These are phyloP conservation scores for Fusarium liriodendri DNA, from an alignment of 2,329 filamentous ascomycete genomes.

Conservation along the genomic window DNA sequence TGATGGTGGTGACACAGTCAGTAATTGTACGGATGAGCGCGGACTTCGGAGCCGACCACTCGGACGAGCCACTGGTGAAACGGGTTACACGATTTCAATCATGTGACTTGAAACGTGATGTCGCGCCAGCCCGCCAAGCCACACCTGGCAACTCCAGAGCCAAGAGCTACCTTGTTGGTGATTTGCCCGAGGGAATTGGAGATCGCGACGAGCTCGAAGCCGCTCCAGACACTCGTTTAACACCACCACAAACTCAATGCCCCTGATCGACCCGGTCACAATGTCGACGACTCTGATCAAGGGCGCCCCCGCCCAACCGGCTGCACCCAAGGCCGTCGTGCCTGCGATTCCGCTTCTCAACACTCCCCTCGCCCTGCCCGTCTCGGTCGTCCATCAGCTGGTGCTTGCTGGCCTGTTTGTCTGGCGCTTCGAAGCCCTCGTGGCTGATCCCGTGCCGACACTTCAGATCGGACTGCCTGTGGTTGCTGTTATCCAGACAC, in stretches of 20 bases:
- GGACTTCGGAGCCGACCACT: conserved; percentile 27
- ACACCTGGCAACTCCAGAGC: conserved; percentile 31
- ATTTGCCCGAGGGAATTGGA: conserved; percentile 10
- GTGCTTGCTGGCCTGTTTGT: conserved; percentile 74
- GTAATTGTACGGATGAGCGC: conserved; percentile 1
- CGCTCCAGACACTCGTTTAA: conserved; percentile 33
- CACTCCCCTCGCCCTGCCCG: conserved; percentile 55
- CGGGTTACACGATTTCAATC: not conserved
- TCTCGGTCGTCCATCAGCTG: conserved; percentile 75
- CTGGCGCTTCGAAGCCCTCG: conserved; percentile 72
- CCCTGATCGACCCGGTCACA: conserved; percentile 50
- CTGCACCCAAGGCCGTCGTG: conserved; percentile 44
- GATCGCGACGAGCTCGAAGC: conserved; percentile 31
- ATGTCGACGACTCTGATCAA: conserved; percentile 53
- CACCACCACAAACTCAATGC: conserved; percentile 39
- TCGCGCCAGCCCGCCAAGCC: not conserved
- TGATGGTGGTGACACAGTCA: conserved; percentile 3
- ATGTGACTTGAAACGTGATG: conserved; percentile 39
- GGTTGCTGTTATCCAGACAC: conserved; percentile 72
- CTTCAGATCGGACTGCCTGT: conserved; percentile 71
- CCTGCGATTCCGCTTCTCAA: conserved; percentile 53
- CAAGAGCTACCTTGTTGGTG: conserved; percentile 27
- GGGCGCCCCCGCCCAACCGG: conserved; percentile 43
- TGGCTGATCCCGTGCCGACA: conserved; percentile 75
- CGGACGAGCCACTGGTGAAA: not conserved